Conservation (phyloP, 1,284 basidiomycete genomes). For the Takashimella koratensis region DNA sequence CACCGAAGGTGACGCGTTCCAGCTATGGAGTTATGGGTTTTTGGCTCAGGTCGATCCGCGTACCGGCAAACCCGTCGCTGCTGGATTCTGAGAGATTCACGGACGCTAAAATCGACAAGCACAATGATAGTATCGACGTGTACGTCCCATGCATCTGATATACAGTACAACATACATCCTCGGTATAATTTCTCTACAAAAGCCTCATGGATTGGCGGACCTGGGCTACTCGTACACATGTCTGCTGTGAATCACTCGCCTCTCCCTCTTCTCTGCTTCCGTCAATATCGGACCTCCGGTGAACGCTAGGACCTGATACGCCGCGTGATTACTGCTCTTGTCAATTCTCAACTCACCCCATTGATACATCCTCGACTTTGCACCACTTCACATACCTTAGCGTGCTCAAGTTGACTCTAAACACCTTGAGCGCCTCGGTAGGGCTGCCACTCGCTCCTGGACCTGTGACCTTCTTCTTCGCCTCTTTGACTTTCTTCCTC, state of each 20-base stretch:
- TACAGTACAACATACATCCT: background rate
- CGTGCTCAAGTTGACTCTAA: conserved; percentile 54
- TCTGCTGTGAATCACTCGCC: conserved; percentile 57
- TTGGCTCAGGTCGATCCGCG: conserved; percentile 42
- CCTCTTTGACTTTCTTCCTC: conserved; percentile 26
- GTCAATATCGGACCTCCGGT: conserved; percentile 44
- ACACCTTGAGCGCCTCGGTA: conserved; percentile 51
- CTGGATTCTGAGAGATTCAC: conserved; percentile 13
- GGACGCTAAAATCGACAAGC: background rate
- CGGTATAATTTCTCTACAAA: background rate
- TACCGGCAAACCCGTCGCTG: conserved; percentile 26
- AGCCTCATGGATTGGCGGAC: background rate
- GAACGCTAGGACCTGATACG: conserved; percentile 46
- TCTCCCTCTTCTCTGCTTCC: conserved; percentile 52
- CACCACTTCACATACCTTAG: conserved; percentile 53
- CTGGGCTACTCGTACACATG: background rate
- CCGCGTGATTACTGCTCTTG: conserved; percentile 31
- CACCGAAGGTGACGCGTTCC: conserved; percentile 49
- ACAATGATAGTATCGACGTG: background rate
- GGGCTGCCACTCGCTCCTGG: conserved; percentile 11
- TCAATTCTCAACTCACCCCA: too few relatives aligned
- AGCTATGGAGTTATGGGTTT: conserved; percentile 49
- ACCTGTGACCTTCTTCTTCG: conserved; percentile 4
- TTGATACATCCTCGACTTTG: background rate
- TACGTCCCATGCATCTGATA: background rate